Conservation (phyloP, 768 basidiomycete genomes). For the Hygrocybe punicea region DNA sequence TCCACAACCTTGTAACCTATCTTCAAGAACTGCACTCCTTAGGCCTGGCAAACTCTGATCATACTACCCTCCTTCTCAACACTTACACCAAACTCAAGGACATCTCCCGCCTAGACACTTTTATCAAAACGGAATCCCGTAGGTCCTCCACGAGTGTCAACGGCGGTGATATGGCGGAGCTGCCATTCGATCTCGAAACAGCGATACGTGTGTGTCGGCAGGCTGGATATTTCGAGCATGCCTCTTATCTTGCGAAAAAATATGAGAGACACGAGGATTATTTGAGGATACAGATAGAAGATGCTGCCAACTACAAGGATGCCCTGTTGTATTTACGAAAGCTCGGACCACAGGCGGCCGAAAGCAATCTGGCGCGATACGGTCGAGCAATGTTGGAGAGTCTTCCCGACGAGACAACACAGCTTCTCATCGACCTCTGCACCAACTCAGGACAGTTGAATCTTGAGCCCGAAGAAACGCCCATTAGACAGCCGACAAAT, state of each 20-base stretch:
- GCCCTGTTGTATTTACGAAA: slow-evolving; percentile 78
- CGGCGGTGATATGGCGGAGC: slow-evolving; percentile 54
- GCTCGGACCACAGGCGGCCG: slow-evolving; percentile 75
- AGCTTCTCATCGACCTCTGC: slow-evolving; percentile 88
- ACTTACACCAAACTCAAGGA: slow-evolving; percentile 98
- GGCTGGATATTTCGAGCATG: slow-evolving; percentile 94
- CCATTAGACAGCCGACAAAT: slow-evolving; percentile 27
- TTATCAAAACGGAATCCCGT: slow-evolving; percentile 84
- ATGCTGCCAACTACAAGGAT: slow-evolving; percentile 75
- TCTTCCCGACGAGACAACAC: slow-evolving; percentile 85
- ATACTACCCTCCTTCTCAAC: slow-evolving; percentile 94
- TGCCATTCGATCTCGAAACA: slow-evolving; percentile 96
- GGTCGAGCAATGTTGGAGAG: slow-evolving; percentile 80
- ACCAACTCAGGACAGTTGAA: slow-evolving; percentile 57
- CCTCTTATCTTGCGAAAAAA: slow-evolving; percentile 87
- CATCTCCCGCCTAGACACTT: slow-evolving; percentile 78
- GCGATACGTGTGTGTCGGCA: slow-evolving; percentile 96
- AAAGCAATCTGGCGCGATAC: slow-evolving; percentile 82
- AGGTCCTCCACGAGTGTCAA: slow-evolving; percentile 30
- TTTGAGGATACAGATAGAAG: slow-evolving; percentile 90
- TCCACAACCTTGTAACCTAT: slow-evolving; percentile 92
- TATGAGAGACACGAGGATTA: slow-evolving; percentile 93
- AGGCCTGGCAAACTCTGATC: slow-evolving; percentile 90
- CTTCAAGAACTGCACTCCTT: slow-evolving; percentile 91
- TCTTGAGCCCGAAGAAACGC: slow-evolving; percentile 39